Percentiles rank a stretch among this genome's conserved stretches.
Evolutionary conservation across 257 asterid genomes (phyloP).

Genomic region (Solanum microdontum): DNA sequence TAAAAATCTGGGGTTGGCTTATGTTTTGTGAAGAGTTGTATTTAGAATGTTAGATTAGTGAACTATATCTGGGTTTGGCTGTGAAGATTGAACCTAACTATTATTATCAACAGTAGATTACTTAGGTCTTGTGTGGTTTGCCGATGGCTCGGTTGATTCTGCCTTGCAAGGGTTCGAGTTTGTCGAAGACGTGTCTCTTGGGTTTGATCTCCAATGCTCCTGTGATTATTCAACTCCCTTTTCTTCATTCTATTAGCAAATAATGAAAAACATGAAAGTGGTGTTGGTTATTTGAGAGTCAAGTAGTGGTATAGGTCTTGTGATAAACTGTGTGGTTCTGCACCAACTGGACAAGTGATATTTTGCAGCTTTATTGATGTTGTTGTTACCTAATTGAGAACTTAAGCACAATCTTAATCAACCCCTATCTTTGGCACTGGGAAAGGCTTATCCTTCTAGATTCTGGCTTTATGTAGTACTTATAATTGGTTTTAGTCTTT

Average conservation of each 20-base stretch:
- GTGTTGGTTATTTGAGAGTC: neutral
- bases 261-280: neutral
- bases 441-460: neutral
- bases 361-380: neutral
- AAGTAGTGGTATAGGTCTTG: neutral
- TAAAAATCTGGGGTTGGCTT: conserved; percentile 1
- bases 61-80: neutral
- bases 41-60: neutral
- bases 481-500: neutral
- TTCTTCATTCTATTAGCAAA: neutral
- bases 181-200: conserved; percentile 74
- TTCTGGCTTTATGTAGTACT: neutral
- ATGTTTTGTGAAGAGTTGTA: neutral
- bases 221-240: conserved; percentile 47
- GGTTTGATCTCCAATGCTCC: conserved; percentile 71
- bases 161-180: conserved; percentile 65
- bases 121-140: conserved; percentile 31
- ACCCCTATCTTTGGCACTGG: neutral
- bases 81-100: neutral
- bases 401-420: neutral
- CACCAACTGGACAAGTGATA: neutral
- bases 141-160: conserved; percentile 77
- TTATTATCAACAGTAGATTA: conserved; percentile 9
- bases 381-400: neutral
- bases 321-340: neutral